Evolutionary conservation across 116 monocot genomes (phyloP).

Genomic region (Phalaenopsis hybrid): DNA sequence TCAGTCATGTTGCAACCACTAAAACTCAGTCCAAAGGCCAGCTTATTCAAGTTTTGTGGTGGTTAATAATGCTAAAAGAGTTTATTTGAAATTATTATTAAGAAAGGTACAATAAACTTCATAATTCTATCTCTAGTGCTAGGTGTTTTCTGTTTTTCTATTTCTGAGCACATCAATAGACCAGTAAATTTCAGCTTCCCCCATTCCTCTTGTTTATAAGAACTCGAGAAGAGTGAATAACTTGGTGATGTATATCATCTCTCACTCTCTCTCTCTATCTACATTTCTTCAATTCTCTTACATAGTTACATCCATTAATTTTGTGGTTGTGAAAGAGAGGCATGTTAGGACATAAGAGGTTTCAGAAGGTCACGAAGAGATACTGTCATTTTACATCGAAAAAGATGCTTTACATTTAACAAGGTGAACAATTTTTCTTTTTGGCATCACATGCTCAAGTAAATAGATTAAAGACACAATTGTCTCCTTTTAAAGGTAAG

Average conservation of each 20-base stretch:
- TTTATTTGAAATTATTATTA: no score
- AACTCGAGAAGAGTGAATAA: no score
- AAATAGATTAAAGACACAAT: neutral
- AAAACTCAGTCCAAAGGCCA: no score
- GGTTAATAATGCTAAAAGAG: no score
- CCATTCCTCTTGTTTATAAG: no score
- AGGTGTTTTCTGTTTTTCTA: no score
- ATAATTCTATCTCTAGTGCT: no score
- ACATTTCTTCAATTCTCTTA: neutral
- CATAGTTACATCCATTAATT: neutral
- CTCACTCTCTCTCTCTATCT: conserved; percentile 2
- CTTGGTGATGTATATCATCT: neutral
- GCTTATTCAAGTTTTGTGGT: no score
- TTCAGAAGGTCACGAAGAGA: neutral
- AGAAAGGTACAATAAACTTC: no score
- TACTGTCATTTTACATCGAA: neutral
- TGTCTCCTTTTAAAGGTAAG: neutral
- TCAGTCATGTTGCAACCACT: no score
- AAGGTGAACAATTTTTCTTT: neutral
- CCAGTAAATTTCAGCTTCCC: no score
- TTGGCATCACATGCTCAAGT: neutral
- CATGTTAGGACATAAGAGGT: neutral
- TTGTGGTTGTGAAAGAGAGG: conserved; percentile 2
- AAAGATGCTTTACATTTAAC: neutral
- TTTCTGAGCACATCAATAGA: no score